Conservation (phyloP, 106 monocot species). For the Apostasia ramifera region DNA sequence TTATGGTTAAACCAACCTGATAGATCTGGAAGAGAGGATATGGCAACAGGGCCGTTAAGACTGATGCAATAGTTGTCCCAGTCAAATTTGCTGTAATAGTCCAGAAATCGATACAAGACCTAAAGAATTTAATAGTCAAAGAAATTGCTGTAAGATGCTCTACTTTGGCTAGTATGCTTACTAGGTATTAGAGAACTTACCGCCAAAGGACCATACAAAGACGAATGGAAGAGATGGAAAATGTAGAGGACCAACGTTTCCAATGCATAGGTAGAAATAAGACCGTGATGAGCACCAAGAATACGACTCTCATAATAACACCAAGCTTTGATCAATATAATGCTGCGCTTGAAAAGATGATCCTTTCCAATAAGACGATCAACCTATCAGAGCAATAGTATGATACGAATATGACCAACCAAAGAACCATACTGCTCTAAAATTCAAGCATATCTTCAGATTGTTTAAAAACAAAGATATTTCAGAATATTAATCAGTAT, state of each 20-base stretch:
- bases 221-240: constrained; percentile 71
- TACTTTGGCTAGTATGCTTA: not conserved
- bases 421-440: not conserved
- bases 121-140: constrained; percentile 20
- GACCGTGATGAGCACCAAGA: constrained; percentile 92
- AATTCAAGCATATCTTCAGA: not conserved
- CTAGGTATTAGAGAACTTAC: constrained; percentile 30
- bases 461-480: not conserved
- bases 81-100: constrained; percentile 89
- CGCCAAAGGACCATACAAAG: constrained; percentile 64
- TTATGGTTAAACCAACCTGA: constrained; percentile 31
- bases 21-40: constrained; percentile 72
- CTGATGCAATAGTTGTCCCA: constrained; percentile 78
- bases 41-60: constrained; percentile 50
- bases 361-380: constrained; percentile 64
- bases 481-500: too few relatives aligned
- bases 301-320: constrained; percentile 97
- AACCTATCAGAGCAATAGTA: constrained; percentile 35
- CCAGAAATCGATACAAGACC: constrained; percentile 86
- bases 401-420: not conserved
- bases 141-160: not conserved
- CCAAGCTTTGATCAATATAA: constrained; percentile 93
- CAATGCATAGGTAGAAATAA: constrained; percentile 96
- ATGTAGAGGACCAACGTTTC: constrained; percentile 83
- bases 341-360: constrained; percentile 82